Conservation (phyloP, 495 filamentous ascomycete species). For the Aspergillus carlsbadensis region DNA sequence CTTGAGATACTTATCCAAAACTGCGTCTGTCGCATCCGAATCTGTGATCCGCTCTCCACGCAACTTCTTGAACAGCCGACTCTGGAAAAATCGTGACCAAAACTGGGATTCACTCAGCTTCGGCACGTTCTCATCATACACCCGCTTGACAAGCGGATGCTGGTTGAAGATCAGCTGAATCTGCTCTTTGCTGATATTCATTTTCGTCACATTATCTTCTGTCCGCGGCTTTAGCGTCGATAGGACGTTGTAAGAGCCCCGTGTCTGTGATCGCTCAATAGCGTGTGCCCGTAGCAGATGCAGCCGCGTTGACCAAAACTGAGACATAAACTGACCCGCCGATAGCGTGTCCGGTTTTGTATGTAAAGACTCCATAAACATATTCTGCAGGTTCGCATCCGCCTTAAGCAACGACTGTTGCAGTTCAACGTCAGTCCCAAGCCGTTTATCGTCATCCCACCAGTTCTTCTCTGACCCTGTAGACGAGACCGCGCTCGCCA, state of each 20-base stretch:
- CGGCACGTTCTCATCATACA: slow-evolving; percentile 92
- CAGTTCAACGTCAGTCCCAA: slow-evolving; percentile 71
- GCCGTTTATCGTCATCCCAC: slow-evolving; percentile 73
- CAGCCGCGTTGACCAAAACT: slow-evolving; percentile 89
- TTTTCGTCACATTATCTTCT: slow-evolving; percentile 71
- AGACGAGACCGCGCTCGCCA: slow-evolving; percentile 54
- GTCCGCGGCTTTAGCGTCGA: slow-evolving; percentile 81
- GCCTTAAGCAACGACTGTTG: slow-evolving; percentile 83
- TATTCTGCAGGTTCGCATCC: slow-evolving; percentile 67
- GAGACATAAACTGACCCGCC: slow-evolving; percentile 72
- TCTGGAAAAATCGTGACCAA: slow-evolving; percentile 90
- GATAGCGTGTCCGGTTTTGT: slow-evolving; percentile 81
- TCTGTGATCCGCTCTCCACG: slow-evolving; percentile 83
- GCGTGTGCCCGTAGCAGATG: slow-evolving; percentile 86
- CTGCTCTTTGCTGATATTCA: slow-evolving; percentile 89
- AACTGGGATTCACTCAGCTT: slow-evolving; percentile 77
- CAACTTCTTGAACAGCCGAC: slow-evolving; percentile 83
- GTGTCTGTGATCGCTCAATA: slow-evolving; percentile 79
- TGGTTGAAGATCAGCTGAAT: slow-evolving; percentile 90
- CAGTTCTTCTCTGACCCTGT: slow-evolving; percentile 44
- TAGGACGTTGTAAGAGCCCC: slow-evolving; percentile 88
- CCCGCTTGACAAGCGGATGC: slow-evolving; percentile 84
- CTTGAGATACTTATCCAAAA: slow-evolving; percentile 83
- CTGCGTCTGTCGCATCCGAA: slow-evolving; percentile 65
- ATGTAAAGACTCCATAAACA: slow-evolving; percentile 74